Conservation (phyloP, 2,329 filamentous ascomycete species). For the Fusarium solani-melongenae region DNA sequence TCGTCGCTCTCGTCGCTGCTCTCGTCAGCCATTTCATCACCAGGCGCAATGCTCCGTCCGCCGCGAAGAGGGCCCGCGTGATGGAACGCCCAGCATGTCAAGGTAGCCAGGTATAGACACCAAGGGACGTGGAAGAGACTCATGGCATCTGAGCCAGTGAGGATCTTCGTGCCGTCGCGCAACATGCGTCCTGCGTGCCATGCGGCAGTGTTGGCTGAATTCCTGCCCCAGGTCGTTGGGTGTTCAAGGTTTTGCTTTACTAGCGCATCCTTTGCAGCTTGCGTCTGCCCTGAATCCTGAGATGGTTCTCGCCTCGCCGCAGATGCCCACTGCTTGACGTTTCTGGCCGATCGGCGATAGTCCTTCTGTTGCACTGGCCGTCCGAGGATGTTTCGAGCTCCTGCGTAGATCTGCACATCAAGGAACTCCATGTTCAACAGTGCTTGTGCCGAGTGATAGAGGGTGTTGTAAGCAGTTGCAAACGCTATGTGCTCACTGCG, state of each 20-base stretch:
- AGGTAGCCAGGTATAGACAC: conserved; percentile 69
- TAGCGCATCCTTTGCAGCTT: background rate
- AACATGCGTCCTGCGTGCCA: conserved; percentile 67
- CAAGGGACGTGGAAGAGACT: conserved; percentile 71
- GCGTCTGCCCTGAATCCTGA: background rate
- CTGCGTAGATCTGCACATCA: conserved; percentile 71
- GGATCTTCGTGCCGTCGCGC: conserved; percentile 58
- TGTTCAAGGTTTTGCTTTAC: background rate
- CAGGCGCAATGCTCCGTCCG: background rate
- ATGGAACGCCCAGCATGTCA: conserved; percentile 69
- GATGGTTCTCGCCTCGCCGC: conserved; percentile 11
- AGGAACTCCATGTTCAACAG: conserved; percentile 68
- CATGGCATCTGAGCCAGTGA: conserved; percentile 62
- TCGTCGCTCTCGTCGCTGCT: conserved; percentile 54
- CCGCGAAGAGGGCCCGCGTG: conserved; percentile 45
- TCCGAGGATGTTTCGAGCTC: conserved; percentile 68
- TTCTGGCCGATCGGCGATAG: conserved; percentile 60
- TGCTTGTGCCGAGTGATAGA: conserved; percentile 69
- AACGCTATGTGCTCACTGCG: conserved; percentile 49
- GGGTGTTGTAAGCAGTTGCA: conserved; percentile 60
- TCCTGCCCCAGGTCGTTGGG: background rate
- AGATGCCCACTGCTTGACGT: conserved; percentile 62
- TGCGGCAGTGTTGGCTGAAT: conserved; percentile 55
- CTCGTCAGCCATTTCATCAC: conserved; percentile 2
- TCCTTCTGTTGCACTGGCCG: conserved; percentile 62